These are phyloP conservation scores for Cephaloascus fragrans DNA, from an alignment of 805 yeast genomes.

Conservation along the genomic window DNA sequence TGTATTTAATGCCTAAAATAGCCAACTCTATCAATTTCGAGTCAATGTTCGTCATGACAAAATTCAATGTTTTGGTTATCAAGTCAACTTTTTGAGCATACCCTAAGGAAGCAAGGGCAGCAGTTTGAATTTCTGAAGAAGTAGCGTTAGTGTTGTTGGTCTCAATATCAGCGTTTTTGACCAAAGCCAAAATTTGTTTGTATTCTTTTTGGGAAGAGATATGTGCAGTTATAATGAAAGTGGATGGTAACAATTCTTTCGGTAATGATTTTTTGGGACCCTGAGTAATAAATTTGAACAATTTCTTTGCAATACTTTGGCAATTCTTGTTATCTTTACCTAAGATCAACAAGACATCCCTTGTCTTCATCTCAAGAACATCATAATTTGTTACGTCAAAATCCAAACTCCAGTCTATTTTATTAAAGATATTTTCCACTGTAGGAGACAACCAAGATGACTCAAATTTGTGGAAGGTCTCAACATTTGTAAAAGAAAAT, in stretches of 20 bases:
- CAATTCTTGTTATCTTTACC: conserved; percentile 18
- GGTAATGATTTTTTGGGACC: conserved; percentile 48
- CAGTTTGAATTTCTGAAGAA: conserved; percentile 36
- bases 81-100: conserved; percentile 35
- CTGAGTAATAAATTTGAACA: conserved; percentile 40
- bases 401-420: conserved; percentile 24
- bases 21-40: conserved; percentile 44
- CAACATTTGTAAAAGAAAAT: conserved; percentile 9
- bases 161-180: conserved; percentile 38
- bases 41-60: conserved; percentile 47
- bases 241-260: conserved; percentile 33
- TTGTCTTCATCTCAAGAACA: conserved; percentile 29
- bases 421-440: conserved; percentile 14
- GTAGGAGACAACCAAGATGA: conserved; percentile 3
- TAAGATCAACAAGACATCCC: conserved; percentile 32
- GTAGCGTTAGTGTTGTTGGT: conserved; percentile 23
- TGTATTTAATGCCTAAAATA: conserved; percentile 43
- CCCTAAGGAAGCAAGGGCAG: conserved; percentile 47
- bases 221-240: conserved; percentile 30
- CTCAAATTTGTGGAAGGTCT: conserved; percentile 2
- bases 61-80: conserved; percentile 45
- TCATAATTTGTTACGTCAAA: conserved; percentile 11
- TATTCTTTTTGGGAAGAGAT: conserved; percentile 38
- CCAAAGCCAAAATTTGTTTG: conserved; percentile 47
- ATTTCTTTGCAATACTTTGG: conserved; percentile 21